Percentiles rank a stretch among this genome's conserved stretches.
Conservation (phyloP, 768 basidiomycete genomes). For the Kwoniella sp. region DNA sequence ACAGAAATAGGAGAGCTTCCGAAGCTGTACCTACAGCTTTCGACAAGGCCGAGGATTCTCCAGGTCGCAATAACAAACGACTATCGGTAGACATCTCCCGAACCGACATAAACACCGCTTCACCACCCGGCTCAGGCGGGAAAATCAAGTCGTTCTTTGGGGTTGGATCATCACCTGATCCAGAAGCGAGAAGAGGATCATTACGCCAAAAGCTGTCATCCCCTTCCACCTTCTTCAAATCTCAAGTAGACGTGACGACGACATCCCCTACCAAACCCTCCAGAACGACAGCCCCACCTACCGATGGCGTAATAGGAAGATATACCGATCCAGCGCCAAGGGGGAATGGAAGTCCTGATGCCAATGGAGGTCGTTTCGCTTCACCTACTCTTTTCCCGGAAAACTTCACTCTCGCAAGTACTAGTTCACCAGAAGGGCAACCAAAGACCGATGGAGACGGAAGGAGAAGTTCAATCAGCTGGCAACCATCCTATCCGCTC, state of each 20-base stretch:
- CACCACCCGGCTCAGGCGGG: constrained; percentile 18
- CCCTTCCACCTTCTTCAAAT: constrained; percentile 30
- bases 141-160: constrained; percentile 38
- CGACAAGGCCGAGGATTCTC: neutral
- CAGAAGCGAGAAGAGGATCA: constrained; percentile 16
- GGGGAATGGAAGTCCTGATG: neutral
- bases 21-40: constrained; percentile 15
- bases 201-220: constrained; percentile 24
- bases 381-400: constrained; percentile 37
- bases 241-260: neutral
- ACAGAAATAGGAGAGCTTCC: constrained; percentile 33
- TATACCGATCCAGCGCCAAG: constrained; percentile 28
- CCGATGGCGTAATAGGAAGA: constrained; percentile 15
- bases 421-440: constrained; percentile 35
- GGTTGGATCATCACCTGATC: constrained; percentile 16
- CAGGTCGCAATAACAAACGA: constrained; percentile 20
- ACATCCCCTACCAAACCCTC: constrained; percentile 9
- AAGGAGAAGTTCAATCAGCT: constrained; percentile 19
- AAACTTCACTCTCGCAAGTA: constrained; percentile 29
- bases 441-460: constrained; percentile 12
- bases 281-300: neutral
- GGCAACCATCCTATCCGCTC: constrained; percentile 42
- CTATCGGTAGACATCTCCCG: constrained; percentile 17
- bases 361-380: constrained; percentile 9
- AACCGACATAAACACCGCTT: neutral